These are phyloP conservation scores for Trichoderma parareesei DNA, from an alignment of 495 filamentous ascomycete genomes.

Conservation along the genomic window DNA sequence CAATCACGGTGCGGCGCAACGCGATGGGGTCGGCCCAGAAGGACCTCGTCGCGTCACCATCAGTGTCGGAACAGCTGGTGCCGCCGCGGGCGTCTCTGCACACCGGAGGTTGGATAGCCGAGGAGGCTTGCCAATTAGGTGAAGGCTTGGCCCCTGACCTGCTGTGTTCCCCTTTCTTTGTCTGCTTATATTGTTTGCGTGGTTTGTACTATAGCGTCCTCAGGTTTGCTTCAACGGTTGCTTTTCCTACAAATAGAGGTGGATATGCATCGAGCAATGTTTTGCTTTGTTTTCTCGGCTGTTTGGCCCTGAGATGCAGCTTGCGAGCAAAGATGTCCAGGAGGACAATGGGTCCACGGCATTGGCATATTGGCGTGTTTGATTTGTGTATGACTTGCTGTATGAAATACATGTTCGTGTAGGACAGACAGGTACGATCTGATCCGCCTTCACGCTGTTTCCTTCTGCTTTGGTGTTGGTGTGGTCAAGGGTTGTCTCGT, in stretches of 20 bases:
- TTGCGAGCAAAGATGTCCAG: not conserved
- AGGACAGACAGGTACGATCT: not conserved
- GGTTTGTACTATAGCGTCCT: not conserved
- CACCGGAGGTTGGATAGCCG: conserved; percentile 16
- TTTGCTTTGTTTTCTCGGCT: not conserved
- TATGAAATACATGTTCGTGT: not conserved
- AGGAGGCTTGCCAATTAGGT: conserved; percentile 21
- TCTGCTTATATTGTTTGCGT: not conserved
- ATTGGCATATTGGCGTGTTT: not conserved
- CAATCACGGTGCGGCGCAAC: not conserved
- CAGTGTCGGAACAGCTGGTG: conserved; percentile 19
- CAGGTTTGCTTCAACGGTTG: not conserved
- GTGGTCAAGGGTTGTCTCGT: not conserved
- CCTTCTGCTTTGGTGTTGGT: not conserved
- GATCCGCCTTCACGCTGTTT: not conserved
- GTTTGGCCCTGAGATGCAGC: not conserved
- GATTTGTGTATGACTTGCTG: conserved; percentile 5
- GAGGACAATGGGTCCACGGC: not conserved
- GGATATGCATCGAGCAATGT: not conserved
- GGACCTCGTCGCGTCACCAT: conserved; percentile 24
- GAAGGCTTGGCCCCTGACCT: not conserved
- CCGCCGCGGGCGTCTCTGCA: conserved; percentile 9
- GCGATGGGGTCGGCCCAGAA: not conserved
- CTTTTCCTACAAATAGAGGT: not conserved
- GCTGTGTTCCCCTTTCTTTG: not conserved